Percentiles rank a stretch among this genome's conserved stretches.
Conservation (phyloP, 352 stramenopile genomes). For the Plasmopara viticola region DNA sequence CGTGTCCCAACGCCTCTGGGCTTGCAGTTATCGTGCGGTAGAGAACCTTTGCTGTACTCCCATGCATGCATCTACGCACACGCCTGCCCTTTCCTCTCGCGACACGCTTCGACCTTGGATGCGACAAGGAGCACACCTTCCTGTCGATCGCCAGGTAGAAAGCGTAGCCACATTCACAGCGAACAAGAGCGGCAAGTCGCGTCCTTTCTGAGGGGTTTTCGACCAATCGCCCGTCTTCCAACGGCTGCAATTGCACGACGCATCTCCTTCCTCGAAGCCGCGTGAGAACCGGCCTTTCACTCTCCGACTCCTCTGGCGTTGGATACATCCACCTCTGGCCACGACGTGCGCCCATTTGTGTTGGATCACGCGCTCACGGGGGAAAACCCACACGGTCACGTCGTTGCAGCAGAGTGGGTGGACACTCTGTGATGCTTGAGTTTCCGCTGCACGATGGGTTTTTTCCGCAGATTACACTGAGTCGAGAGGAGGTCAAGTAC, state of each 20-base stretch:
- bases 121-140: not conserved
- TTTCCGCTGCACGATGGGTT: slow-evolving; percentile 74
- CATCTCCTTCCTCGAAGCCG: slow-evolving; percentile 16
- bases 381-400: slow-evolving; percentile 1
- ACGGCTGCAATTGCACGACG: slow-evolving; percentile 23
- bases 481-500: slow-evolving; percentile 58
- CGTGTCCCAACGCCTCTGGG: too few relatives aligned
- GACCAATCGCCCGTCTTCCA: slow-evolving; percentile 16
- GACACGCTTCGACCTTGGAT: not conserved
- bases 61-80: not conserved
- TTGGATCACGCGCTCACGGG: slow-evolving; percentile 1
- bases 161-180: slow-evolving; percentile 1
- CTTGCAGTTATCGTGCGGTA: too few relatives aligned
- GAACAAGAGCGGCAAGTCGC: not conserved
- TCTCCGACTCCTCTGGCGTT: slow-evolving; percentile 14
- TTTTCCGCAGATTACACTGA: slow-evolving; percentile 75
- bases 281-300: slow-evolving; percentile 13
- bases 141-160: not conserved
- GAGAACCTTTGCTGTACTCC: not conserved
- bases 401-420: slow-evolving; percentile 3
- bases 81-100: not conserved
- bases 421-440: slow-evolving; percentile 32
- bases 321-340: slow-evolving; percentile 6
- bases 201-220: slow-evolving; percentile 20
- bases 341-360: not conserved